These are phyloP conservation scores for Nannizziopsis arthrosporioides DNA, from an alignment of 2,329 filamentous ascomycete genomes.

Conservation along the genomic window DNA sequence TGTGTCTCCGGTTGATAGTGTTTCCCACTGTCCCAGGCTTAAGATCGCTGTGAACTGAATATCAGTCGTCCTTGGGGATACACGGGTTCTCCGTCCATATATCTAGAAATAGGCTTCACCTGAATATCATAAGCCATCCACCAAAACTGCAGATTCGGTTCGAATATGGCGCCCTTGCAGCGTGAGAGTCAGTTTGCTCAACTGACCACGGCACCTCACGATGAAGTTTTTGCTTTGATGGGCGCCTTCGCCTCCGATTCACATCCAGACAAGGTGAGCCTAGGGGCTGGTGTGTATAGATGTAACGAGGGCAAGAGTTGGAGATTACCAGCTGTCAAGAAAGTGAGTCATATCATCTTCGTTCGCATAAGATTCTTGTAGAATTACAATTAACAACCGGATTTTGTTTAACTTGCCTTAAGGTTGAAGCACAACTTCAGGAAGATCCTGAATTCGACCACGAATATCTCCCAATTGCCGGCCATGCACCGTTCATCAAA, in stretches of 20 bases:
- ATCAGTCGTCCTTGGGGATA: too few relatives aligned
- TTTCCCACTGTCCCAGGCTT: too few relatives aligned
- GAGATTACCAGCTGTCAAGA: slow-evolving; percentile 28
- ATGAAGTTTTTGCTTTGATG: slow-evolving; percentile 20
- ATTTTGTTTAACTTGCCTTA: slow-evolving; percentile 6
- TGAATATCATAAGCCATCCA: neutral
- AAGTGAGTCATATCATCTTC: slow-evolving; percentile 17
- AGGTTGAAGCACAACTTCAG: slow-evolving; percentile 75
- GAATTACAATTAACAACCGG: slow-evolving; percentile 4
- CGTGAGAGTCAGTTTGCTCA: slow-evolving; percentile 15
- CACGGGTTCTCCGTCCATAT: neutral
- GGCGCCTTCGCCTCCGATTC: slow-evolving; percentile 19
- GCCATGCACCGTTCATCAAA: slow-evolving; percentile 67
- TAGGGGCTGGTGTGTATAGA: slow-evolving; percentile 33
- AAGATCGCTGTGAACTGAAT: too few relatives aligned
- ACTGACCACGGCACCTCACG: slow-evolving; percentile 13
- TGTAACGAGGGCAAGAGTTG: slow-evolving; percentile 29
- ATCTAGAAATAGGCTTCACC: neutral
- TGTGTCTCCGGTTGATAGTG: too few relatives aligned
- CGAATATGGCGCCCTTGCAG: slow-evolving; percentile 14
- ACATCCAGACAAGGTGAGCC: slow-evolving; percentile 28
- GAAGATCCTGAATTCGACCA: slow-evolving; percentile 83
- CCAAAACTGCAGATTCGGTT: neutral
- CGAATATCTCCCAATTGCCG: slow-evolving; percentile 93
- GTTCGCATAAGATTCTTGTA: neutral